A percentile compares a stretch with the other conserved stretches of the same genome.
phyloP scores from a whole-genome alignment of 371 early-diverging fungal species.

The Cladochytrium tenue region DNA sequence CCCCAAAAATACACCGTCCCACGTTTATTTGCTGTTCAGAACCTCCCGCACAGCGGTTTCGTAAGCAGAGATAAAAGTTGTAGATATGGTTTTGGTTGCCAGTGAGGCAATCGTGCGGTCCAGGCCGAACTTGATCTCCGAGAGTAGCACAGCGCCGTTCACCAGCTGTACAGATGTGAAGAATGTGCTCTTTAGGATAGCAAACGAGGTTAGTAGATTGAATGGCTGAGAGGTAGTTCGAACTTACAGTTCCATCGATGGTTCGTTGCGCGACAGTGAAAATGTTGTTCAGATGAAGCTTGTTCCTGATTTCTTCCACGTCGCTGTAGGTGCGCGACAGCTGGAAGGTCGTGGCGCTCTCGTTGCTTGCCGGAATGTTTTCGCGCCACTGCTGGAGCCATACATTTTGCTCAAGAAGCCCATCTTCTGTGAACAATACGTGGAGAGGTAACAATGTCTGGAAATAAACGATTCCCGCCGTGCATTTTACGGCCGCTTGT shows the following conservation, averaged over 20 bases:
- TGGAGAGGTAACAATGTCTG: slow-evolving; percentile 13
- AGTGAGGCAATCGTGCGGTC: slow-evolving; percentile 4
- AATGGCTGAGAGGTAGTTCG: background rate
- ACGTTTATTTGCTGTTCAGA: slow-evolving; percentile 6
- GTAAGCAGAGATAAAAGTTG: slow-evolving; percentile 24
- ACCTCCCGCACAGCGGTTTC: slow-evolving; percentile 19
- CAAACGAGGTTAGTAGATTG: background rate
- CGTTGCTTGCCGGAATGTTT: slow-evolving; percentile 30
- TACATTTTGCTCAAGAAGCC: slow-evolving; percentile 16
- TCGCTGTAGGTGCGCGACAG: background rate
- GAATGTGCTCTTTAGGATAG: slow-evolving; percentile 18
- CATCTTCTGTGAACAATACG: slow-evolving; percentile 1
- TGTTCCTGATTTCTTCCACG: slow-evolving; percentile 17
- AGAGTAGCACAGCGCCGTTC: slow-evolving; percentile 34
- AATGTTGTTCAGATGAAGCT: slow-evolving; percentile 32
- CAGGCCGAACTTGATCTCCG: slow-evolving; percentile 35
- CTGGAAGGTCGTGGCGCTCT: slow-evolving; percentile 15
- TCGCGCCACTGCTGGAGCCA: slow-evolving; percentile 45
- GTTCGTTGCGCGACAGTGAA: slow-evolving; percentile 43
- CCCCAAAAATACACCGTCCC: background rate
- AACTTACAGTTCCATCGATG: slow-evolving; percentile 35
- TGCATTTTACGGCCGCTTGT: slow-evolving; percentile 70
- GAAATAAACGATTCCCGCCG: slow-evolving; percentile 66
- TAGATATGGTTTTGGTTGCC: slow-evolving; percentile 27
- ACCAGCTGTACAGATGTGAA: slow-evolving; percentile 31